These are phyloP conservation scores for Perilla frutescens DNA, from an alignment of 257 asterid genomes.

Conservation along the genomic window DNA sequence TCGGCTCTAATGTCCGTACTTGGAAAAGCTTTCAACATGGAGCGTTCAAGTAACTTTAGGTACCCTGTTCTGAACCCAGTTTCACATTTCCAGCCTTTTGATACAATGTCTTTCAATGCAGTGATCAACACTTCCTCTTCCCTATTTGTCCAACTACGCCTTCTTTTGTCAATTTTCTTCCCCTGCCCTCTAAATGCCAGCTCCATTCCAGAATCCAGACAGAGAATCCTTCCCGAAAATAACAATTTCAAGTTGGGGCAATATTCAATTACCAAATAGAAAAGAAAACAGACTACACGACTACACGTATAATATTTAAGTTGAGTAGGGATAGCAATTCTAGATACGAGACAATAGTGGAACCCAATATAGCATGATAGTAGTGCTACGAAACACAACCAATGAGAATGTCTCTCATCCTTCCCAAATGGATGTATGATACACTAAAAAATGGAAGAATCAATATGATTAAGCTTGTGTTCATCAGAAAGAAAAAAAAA, in stretches of 20 bases:
- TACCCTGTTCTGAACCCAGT: conserved; percentile 42
- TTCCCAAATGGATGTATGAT: neutral
- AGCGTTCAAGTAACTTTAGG: conserved; percentile 38
- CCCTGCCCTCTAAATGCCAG: conserved; percentile 32
- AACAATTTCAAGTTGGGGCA: conserved; percentile 7
- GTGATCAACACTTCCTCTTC: conserved; percentile 44
- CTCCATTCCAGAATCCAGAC: conserved; percentile 34
- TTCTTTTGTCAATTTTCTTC: conserved; percentile 32
- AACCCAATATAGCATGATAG: neutral
- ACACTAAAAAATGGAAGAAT: neutral
- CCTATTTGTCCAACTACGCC: conserved; percentile 41
- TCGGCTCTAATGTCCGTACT: conserved; percentile 36
- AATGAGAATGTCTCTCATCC: neutral
- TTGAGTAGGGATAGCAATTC: too few species aligned
- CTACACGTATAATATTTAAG: neutral
- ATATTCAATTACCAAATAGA: conserved; percentile 7
- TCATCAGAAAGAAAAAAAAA: neutral
- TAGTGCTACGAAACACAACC: neutral
- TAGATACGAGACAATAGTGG: too few species aligned
- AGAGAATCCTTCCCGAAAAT: conserved; percentile 17
- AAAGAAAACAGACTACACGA: neutral
- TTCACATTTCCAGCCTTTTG: conserved; percentile 45
- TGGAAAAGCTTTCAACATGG: conserved; percentile 37
- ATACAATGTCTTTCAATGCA: conserved; percentile 40
- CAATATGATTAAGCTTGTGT: neutral